Percentiles rank a stretch among this genome's conserved stretches.
phyloP scores from a whole-genome alignment of 106 monocot species.

The Acorus calamus region DNA sequence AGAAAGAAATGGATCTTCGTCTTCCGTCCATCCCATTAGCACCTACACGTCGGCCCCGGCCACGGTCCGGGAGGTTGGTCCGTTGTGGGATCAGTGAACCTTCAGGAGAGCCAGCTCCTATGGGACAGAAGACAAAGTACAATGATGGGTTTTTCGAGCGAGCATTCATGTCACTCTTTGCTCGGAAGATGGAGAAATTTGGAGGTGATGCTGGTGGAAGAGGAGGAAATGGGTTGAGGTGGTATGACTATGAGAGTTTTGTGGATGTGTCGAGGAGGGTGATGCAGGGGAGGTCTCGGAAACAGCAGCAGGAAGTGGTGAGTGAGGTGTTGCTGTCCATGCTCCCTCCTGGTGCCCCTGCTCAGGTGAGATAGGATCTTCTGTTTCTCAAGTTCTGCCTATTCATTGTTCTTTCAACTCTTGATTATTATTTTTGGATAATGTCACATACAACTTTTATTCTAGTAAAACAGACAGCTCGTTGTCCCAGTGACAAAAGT shows the following conservation, averaged over 20 bases:
- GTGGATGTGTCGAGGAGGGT: conserved; percentile 78
- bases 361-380: conserved; percentile 28
- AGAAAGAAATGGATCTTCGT: too few relatives aligned
- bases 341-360: conserved; percentile 91
- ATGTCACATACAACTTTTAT: too few relatives aligned
- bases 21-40: too few relatives aligned
- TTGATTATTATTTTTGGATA: too few relatives aligned
- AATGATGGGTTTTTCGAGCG: conserved; percentile 60
- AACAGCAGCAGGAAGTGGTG: conserved; percentile 86
- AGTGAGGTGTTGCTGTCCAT: conserved; percentile 90
- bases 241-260: conserved; percentile 88
- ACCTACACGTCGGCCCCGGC: not conserved
- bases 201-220: conserved; percentile 17
- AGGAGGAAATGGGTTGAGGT: conserved; percentile 27
- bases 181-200: conserved; percentile 91
- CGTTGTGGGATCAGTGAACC: conserved; percentile 55
- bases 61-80: conserved; percentile 13
- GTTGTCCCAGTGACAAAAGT: too few relatives aligned
- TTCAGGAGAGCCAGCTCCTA: conserved; percentile 68
- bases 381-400: too few relatives aligned
- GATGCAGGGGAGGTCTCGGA: conserved; percentile 57
- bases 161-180: conserved; percentile 83
- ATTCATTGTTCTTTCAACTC: too few relatives aligned
- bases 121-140: conserved; percentile 90
- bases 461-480: too few relatives aligned